A percentile compares a stretch with the other conserved stretches of the same genome.
Evolutionary conservation across 23 red algal species (phyloP).

Genomic region (Gracilaria caudata): DNA sequence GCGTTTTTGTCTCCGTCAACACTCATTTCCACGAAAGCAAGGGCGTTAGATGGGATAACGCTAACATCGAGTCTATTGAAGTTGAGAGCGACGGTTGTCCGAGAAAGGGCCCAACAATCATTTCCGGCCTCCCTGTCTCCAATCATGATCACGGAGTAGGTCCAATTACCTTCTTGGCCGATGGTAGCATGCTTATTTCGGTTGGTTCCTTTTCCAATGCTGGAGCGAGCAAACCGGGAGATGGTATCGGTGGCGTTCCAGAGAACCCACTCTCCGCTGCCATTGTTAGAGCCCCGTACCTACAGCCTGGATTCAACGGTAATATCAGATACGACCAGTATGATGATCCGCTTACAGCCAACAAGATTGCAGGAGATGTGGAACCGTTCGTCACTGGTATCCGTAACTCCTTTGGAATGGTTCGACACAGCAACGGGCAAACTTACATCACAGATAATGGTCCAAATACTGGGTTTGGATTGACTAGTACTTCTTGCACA

Average conservation of each 20-base stretch:
- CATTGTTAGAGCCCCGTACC: slow-evolving; percentile 44
- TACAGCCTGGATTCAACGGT: slow-evolving; percentile 51
- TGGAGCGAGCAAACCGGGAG: slow-evolving; percentile 53
- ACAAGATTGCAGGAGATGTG: slow-evolving; percentile 50
- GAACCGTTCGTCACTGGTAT: slow-evolving; percentile 50
- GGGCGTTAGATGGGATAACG: slow-evolving; percentile 56
- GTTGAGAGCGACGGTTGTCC: slow-evolving; percentile 34
- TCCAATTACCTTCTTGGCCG: slow-evolving; percentile 36
- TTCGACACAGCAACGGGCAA: slow-evolving; percentile 38
- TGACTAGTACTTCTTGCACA: slow-evolving; percentile 45
- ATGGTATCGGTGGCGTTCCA: slow-evolving; percentile 56
- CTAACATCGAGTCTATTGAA: slow-evolving; percentile 28
- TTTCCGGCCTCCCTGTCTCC: slow-evolving; percentile 53
- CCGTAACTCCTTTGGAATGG: slow-evolving; percentile 58
- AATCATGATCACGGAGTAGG: slow-evolving; percentile 65
- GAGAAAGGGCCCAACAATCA: slow-evolving; percentile 46
- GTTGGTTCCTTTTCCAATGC: slow-evolving; percentile 54
- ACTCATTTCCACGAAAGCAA: slow-evolving; percentile 58
- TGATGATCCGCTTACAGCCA: slow-evolving; percentile 34
- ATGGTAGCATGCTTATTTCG: slow-evolving; percentile 66
- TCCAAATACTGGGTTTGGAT: slow-evolving; percentile 56
- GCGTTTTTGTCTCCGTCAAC: slow-evolving; percentile 43
- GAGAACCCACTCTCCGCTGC: slow-evolving; percentile 69
- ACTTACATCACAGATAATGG: slow-evolving; percentile 72
- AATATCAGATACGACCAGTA: slow-evolving; percentile 51